Percentiles rank a stretch among this genome's conserved stretches.
phyloP scores from a whole-genome alignment of 768 basidiomycete genomes.

The Chalciporus piperatus region DNA sequence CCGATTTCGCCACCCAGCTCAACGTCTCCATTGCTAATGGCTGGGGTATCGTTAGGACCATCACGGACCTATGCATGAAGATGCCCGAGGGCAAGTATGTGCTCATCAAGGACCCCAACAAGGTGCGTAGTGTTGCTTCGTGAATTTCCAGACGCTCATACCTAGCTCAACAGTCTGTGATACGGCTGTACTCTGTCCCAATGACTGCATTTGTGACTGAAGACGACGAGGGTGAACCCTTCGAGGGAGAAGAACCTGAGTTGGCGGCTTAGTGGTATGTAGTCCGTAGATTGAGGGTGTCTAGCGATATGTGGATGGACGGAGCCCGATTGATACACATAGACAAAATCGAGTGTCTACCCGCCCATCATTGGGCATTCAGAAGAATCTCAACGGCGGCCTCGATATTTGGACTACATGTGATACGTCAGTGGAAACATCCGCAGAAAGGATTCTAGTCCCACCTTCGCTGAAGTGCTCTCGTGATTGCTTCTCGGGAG shows the following conservation, averaged over 20 bases:
- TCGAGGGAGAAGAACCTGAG: constrained; percentile 44
- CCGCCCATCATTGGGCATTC: constrained; percentile 32
- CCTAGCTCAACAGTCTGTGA: constrained; percentile 65
- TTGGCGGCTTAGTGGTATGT: constrained; percentile 23
- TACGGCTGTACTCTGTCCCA: constrained; percentile 93
- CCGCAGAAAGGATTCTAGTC: constrained; percentile 20
- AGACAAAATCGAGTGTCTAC: neutral
- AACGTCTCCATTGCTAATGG: constrained; percentile 95
- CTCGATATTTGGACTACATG: constrained; percentile 68
- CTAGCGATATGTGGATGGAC: neutral
- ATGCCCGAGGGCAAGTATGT: constrained; percentile 99
- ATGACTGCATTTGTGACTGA: constrained; percentile 78
- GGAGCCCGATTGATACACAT: neutral
- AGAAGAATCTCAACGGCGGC: constrained; percentile 79
- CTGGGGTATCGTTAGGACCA: constrained; percentile 97
- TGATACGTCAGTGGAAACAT: constrained; percentile 5
- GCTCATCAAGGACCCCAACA: constrained; percentile 96
- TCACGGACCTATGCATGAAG: constrained; percentile 93
- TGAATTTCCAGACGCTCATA: constrained; percentile 5
- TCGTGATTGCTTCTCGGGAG: constrained; percentile 67
- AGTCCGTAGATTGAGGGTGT: constrained; percentile 5
- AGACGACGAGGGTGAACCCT: constrained; percentile 59
- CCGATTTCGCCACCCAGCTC: constrained; percentile 91
- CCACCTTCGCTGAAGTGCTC: constrained; percentile 80
- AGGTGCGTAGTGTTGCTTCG: constrained; percentile 48